Evolutionary conservation across 1,284 basidiomycete genomes (phyloP).

Genomic region (Coniferiporia weirii): DNA sequence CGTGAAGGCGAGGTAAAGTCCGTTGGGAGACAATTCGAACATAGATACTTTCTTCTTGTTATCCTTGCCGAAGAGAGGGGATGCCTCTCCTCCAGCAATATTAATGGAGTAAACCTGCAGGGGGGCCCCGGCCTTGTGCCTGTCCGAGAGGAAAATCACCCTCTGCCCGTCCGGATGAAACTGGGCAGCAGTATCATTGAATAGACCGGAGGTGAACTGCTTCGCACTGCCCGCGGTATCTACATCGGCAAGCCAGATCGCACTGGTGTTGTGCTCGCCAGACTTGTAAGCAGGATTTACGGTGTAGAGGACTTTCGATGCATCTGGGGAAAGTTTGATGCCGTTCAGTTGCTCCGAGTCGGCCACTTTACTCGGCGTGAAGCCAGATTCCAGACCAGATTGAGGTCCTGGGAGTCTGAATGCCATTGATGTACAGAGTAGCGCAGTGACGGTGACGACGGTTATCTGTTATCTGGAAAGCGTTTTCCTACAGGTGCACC

Average conservation of each 20-base stretch:
- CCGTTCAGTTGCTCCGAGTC: slow-evolving; percentile 1
- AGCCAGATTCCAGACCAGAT: background rate
- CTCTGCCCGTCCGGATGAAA: slow-evolving; percentile 19
- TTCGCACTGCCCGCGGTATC: slow-evolving; percentile 10
- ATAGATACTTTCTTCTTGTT: slow-evolving; percentile 9
- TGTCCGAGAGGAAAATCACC: slow-evolving; percentile 20
- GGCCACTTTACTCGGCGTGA: slow-evolving; percentile 14
- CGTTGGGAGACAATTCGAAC: slow-evolving; percentile 20
- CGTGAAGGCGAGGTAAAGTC: slow-evolving; percentile 20
- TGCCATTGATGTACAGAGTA: no score
- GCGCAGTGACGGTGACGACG: no score
- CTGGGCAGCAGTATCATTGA: slow-evolving; percentile 14
- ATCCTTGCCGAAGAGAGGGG: slow-evolving; percentile 11
- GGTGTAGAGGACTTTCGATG: slow-evolving; percentile 15
- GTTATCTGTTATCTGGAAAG: no score
- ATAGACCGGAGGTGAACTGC: slow-evolving; percentile 19
- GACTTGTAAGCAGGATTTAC: slow-evolving; percentile 16
- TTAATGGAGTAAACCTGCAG: slow-evolving; percentile 17
- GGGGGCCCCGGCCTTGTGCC: slow-evolving; percentile 20
- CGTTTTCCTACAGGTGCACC: no score
- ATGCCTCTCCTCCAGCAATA: slow-evolving; percentile 15
- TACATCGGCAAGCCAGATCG: slow-evolving; percentile 19
- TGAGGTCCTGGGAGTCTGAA: background rate
- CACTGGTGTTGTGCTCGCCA: slow-evolving; percentile 15
- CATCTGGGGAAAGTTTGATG: slow-evolving; percentile 19